Base-by-base conservation (phyloP, 441 rosid genomes). In the Corymbia calophylla region DNA sequence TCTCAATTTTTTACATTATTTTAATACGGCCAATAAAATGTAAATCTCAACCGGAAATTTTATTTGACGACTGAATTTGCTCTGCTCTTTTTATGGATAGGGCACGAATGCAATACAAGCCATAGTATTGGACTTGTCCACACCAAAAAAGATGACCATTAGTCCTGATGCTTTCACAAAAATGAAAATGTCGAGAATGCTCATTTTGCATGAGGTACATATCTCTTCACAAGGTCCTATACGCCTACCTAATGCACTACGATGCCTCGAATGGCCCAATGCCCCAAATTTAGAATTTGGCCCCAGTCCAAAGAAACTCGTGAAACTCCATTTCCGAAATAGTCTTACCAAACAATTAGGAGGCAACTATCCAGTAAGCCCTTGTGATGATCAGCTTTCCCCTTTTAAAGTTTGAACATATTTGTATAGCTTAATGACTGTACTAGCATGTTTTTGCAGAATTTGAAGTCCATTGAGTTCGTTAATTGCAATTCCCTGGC, bases 261-360 rank as follows among this genome's bases (percentile, higher is more conserved):
- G 70, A 62, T 62, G 32, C 2, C 70, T 62, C 1, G 17, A 29
- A 29, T 62, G 70, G 70, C 5, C 4, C 18, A 14, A 14, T 29
- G 70, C 10, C 10, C 21, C 11, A 9, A 5, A 15, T 15, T 39
- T 66, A 7, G 73, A 66, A 7, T 66, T 31, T 66, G 73, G 73
- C 39, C 4, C 73, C 3, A 1, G 73, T 31, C 6, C 1, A 2
- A 66, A 16, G 1, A 66, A 66, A 16, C 21, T 66, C 2, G 6
- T 3, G 0, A 8, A 21, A n/a, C 73, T 66, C 35, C 3, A 66
- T 3, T 0, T 66, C 9, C 10, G 4, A 8, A 13, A 12, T 0
- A 29, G 73, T 31, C 73, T 2, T 31, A 66, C 16, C 21, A 31
- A 2, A 66, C 39, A 8, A 8, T 31, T 66, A 31, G 6, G 44